Percentiles rank a stretch among this genome's conserved stretches.
Evolutionary conservation across 139 green algal genomes (phyloP).

Genomic region (Pseudopediastrum boryanum): DNA sequence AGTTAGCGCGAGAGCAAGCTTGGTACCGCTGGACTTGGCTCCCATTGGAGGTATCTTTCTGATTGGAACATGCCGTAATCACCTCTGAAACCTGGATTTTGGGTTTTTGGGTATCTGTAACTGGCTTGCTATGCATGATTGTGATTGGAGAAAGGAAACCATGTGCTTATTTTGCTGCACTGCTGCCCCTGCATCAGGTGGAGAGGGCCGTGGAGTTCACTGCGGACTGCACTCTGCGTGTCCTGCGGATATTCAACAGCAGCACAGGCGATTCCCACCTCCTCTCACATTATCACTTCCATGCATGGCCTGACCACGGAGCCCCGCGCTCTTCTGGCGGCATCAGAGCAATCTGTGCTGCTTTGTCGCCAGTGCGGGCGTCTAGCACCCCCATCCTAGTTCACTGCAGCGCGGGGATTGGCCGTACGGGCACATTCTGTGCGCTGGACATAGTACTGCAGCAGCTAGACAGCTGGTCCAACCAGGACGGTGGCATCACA

Average conservation of each 20-base stretch:
- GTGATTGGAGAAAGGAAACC: too few relatives aligned
- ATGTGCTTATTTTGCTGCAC: too few relatives aligned
- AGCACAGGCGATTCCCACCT: slow-evolving; percentile 7
- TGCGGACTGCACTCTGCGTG: slow-evolving; percentile 37
- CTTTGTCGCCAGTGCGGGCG: slow-evolving; percentile 17
- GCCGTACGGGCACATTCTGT: slow-evolving; percentile 82
- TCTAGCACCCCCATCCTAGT: slow-evolving; percentile 33
- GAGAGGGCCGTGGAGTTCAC: slow-evolving; percentile 22
- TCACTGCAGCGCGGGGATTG: slow-evolving; percentile 70
- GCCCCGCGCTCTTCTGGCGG: slow-evolving; percentile 42
- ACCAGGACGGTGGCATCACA: background rate
- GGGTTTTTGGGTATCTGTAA: too few relatives aligned
- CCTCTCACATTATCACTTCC: slow-evolving; percentile 63
- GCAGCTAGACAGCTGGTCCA: slow-evolving; percentile 48
- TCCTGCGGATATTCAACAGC: slow-evolving; percentile 16
- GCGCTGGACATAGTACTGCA: slow-evolving; percentile 76
- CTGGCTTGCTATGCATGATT: too few relatives aligned
- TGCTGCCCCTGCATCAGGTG: slow-evolving; percentile 18
- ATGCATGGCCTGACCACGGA: slow-evolving; percentile 65
- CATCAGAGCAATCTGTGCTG: slow-evolving; percentile 43
- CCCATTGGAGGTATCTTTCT: too few relatives aligned
- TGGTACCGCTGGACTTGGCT: too few relatives aligned
- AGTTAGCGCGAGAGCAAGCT: too few relatives aligned
- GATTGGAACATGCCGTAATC: too few relatives aligned
- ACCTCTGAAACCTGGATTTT: too few relatives aligned